phyloP scores from a whole-genome alignment of 2,329 filamentous ascomycete genomes.

The Verticillium albo-atrum region DNA sequence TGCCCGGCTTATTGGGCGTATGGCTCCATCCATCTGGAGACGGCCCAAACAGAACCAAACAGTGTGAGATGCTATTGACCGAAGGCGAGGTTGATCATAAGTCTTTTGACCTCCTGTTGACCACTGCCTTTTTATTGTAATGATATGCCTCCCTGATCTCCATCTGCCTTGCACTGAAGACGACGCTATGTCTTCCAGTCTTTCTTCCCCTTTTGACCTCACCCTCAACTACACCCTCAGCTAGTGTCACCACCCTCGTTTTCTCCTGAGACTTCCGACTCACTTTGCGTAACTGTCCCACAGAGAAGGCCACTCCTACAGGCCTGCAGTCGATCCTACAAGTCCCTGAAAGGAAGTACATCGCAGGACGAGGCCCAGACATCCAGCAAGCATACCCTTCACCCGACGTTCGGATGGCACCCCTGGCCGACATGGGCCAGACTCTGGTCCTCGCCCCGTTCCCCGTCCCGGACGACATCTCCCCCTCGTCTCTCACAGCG shows the following conservation, averaged over 20 bases:
- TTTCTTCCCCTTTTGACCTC: neutral
- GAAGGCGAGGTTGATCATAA: neutral
- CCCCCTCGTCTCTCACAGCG: conserved; percentile 25
- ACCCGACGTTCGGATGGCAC: conserved; percentile 4
- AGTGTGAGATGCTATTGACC: neutral
- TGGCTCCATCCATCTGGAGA: neutral
- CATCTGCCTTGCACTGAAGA: neutral
- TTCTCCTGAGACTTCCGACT: neutral
- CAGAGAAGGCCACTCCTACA: too few species aligned
- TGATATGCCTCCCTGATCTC: neutral
- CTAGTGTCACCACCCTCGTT: neutral
- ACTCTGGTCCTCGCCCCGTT: neutral
- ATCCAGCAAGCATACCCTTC: neutral
- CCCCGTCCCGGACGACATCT: conserved; percentile 15
- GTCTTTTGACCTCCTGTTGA: neutral
- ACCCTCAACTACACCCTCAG: neutral
- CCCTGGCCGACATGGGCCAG: neutral
- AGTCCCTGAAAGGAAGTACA: too few species aligned
- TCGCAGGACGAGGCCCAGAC: neutral
- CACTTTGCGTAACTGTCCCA: neutral
- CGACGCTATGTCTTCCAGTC: neutral
- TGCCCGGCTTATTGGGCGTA: neutral
- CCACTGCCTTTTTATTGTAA: neutral
- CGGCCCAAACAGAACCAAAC: neutral
- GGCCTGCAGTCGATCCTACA: too few species aligned